Conservation (phyloP, 768 basidiomycete species). For the Flagelloscypha sp. region DNA sequence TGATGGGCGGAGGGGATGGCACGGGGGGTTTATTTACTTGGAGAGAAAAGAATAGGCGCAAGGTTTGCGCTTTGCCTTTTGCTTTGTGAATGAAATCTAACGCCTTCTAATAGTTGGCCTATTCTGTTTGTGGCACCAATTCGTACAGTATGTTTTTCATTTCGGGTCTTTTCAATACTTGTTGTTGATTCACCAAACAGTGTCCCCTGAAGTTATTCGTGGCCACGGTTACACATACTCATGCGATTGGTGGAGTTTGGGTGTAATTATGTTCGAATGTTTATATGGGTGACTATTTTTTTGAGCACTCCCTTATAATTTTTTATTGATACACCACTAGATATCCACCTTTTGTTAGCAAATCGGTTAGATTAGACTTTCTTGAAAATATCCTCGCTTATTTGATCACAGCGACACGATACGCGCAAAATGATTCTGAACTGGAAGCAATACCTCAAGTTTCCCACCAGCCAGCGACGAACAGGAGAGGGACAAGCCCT, state of each 20-base stretch:
- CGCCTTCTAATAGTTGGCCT: slow-evolving; percentile 54
- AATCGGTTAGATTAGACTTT: slow-evolving; percentile 50
- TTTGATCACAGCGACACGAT: slow-evolving; percentile 62
- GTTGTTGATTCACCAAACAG: slow-evolving; percentile 35
- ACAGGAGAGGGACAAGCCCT: too few species aligned
- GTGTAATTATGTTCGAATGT: slow-evolving; percentile 95
- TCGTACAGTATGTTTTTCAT: slow-evolving; percentile 62
- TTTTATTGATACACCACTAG: slow-evolving; percentile 28
- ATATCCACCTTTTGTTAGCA: slow-evolving; percentile 94
- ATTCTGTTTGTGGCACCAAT: slow-evolving; percentile 86
- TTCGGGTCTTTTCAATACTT: slow-evolving; percentile 6
- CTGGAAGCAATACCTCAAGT: slow-evolving; percentile 85
- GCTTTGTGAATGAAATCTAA: slow-evolving; percentile 16
- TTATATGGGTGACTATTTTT: slow-evolving; percentile 67
- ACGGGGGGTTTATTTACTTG: slow-evolving; percentile 86
- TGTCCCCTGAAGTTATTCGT: slow-evolving; percentile 87
- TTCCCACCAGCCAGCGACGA: too few species aligned
- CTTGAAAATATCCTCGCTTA: slow-evolving; percentile 2
- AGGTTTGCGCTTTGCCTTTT: slow-evolving; percentile 43
- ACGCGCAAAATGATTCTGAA: slow-evolving; percentile 96
- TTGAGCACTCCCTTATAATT: slow-evolving; percentile 9
- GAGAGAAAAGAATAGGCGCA: slow-evolving; percentile 88
- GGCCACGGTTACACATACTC: slow-evolving; percentile 90
- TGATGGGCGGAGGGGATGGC: slow-evolving; percentile 80
- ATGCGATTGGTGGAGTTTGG: slow-evolving; percentile 98